Percentiles rank a stretch among this genome's conserved stretches.
Evolutionary conservation across 2,329 filamentous ascomycete genomes (phyloP).

Genomic region (Aspergillus hortae): DNA sequence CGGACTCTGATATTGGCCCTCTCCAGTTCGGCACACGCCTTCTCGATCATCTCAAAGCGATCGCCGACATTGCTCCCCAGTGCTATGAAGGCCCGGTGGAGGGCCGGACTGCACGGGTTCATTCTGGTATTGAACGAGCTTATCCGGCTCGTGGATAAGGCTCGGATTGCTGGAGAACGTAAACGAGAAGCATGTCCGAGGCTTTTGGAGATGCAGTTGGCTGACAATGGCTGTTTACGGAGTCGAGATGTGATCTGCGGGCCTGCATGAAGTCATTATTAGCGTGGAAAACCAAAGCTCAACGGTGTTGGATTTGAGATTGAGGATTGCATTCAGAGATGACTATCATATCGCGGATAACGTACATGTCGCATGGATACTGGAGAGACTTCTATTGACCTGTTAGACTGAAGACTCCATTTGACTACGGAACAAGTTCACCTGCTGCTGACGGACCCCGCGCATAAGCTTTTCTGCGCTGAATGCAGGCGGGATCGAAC

Average conservation of each 20-base stretch:
- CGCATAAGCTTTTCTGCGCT: not conserved
- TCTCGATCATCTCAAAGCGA: constrained; percentile 78
- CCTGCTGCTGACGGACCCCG: not conserved
- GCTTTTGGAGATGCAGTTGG: not conserved
- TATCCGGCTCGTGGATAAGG: constrained; percentile 10
- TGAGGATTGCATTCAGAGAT: not conserved
- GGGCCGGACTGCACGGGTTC: constrained; percentile 12
- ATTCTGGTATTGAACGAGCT: constrained; percentile 14
- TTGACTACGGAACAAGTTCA: not conserved
- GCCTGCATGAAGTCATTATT: no score
- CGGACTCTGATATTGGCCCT: constrained; percentile 67
- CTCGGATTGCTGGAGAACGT: not conserved
- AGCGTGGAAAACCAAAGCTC: not conserved
- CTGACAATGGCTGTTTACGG: not conserved
- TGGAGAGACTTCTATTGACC: not conserved
- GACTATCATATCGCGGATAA: not conserved
- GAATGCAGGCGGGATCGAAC: not conserved
- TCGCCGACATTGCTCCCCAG: constrained; percentile 91
- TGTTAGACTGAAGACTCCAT: not conserved
- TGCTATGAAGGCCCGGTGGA: constrained; percentile 68
- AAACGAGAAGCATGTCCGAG: not conserved
- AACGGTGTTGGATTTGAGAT: not conserved
- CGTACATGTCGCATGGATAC: not conserved
- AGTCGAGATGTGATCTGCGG: not conserved
- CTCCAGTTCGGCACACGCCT: constrained; percentile 75